Evolutionary conservation across 306 rosid species (phyloP).

Genomic region (Corylus heterophylla): DNA sequence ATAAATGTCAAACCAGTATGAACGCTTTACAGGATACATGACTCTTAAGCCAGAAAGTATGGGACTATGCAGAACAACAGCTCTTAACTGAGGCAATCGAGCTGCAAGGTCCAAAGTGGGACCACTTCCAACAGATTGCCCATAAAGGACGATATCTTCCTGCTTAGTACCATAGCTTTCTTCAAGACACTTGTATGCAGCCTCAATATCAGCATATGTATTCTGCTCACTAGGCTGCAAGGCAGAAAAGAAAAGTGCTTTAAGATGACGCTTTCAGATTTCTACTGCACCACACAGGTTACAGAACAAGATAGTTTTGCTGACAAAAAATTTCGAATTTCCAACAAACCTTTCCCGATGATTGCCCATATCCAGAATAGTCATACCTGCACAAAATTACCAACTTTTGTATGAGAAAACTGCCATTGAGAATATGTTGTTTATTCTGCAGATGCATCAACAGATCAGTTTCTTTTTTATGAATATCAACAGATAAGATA

Average conservation of each 20-base stretch:
- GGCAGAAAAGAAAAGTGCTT: constrained; percentile 31
- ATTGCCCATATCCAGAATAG: constrained; percentile 92
- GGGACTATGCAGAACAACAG: constrained; percentile 91
- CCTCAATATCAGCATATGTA: constrained; percentile 92
- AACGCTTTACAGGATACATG: constrained; percentile 92
- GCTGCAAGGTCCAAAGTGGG: constrained; percentile 92
- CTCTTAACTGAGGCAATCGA: constrained; percentile 77
- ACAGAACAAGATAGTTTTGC: constrained; percentile 2
- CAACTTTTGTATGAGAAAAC: constrained; percentile 18
- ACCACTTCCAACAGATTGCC: constrained; percentile 97
- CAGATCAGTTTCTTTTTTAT: neutral
- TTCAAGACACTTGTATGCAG: constrained; percentile 87
- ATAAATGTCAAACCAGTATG: constrained; percentile 93
- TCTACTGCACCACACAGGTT: constrained; percentile 18
- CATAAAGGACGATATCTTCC: constrained; percentile 83
- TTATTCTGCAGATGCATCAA: neutral
- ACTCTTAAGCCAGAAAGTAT: constrained; percentile 94
- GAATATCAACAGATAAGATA: neutral
- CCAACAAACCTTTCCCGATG: constrained; percentile 89
- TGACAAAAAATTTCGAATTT: constrained; percentile 18
- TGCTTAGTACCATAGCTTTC: constrained; percentile 86
- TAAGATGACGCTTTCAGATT: constrained; percentile 23
- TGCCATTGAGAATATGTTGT: neutral
- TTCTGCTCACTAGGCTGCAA: constrained; percentile 96
- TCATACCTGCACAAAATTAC: constrained; percentile 71